These are phyloP conservation scores for Colletotrichum shisoi DNA, from an alignment of 2,329 filamentous ascomycete genomes.

Conservation along the genomic window DNA sequence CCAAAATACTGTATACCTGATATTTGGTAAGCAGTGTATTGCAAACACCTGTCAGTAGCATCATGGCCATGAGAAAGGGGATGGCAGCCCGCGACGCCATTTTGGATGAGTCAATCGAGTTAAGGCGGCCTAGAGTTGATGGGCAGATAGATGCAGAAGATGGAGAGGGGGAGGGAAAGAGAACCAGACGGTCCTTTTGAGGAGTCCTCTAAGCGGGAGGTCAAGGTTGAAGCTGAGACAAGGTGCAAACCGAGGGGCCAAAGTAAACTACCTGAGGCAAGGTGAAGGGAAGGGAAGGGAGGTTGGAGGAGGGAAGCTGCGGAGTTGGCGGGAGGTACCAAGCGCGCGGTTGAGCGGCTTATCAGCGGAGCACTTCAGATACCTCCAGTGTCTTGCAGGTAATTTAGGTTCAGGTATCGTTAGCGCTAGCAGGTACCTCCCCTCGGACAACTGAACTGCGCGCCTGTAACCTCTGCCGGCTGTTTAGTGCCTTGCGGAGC, in stretches of 20 bases:
- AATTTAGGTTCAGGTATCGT: background rate
- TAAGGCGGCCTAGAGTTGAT: background rate
- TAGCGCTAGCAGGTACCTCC: background rate
- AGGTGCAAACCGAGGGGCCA: background rate
- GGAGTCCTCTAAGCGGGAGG: background rate
- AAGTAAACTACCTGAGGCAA: background rate
- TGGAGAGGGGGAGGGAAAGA: background rate
- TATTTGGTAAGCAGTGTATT: constrained; percentile 98
- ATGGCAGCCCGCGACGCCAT: constrained; percentile 79
- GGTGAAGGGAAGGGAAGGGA: background rate
- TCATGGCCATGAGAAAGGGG: constrained; percentile 90
- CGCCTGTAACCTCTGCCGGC: background rate
- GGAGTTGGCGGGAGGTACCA: background rate
- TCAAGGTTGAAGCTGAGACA: background rate
- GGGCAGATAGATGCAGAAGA: background rate
- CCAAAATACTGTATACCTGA: constrained; percentile 67
- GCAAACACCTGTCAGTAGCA: constrained; percentile 94
- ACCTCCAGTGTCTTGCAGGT: background rate
- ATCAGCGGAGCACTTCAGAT: constrained; percentile 6
- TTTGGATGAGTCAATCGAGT: constrained; percentile 34
- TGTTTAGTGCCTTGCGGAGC: background rate
- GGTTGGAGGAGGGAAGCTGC: background rate
- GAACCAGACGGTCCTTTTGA: background rate
- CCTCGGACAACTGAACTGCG: background rate
- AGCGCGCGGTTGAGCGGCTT: constrained; percentile 8